Conservation (phyloP, 2,329 filamentous ascomycete species). For the Fusarium humuli region DNA sequence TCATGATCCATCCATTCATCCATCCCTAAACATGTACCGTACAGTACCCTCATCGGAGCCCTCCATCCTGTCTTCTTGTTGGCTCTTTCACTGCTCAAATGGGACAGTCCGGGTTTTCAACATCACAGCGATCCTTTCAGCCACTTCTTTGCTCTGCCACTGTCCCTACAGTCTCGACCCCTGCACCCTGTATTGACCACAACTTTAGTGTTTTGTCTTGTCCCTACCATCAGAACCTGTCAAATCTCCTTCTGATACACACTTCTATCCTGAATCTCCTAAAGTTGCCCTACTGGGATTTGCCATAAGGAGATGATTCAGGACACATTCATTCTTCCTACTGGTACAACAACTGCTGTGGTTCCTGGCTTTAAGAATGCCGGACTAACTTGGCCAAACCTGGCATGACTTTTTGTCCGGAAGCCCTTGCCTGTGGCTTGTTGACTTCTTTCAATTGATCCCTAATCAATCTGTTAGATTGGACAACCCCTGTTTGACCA, state of each 20-base stretch:
- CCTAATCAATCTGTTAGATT: conserved; percentile 24
- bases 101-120: conserved; percentile 27
- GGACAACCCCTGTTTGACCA: conserved; percentile 23
- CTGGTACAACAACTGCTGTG: conserved; percentile 41
- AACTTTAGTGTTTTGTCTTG: conserved; percentile 16
- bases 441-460: conserved; percentile 20
- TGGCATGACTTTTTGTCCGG: background rate
- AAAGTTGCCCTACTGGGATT: conserved; percentile 26
- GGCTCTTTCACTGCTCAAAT: conserved; percentile 33
- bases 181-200: conserved; percentile 21
- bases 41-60: conserved; percentile 30
- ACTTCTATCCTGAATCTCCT: conserved; percentile 42
- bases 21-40: conserved; percentile 26
- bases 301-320: conserved; percentile 57
- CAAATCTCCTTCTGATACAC: conserved; percentile 59
- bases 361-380: conserved; percentile 38
- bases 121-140: conserved; percentile 24
- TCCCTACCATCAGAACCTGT: conserved; percentile 39
- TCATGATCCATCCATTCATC: conserved; percentile 39
- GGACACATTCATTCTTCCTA: conserved; percentile 57
- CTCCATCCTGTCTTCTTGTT: conserved; percentile 42
- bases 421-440: conserved; percentile 28
- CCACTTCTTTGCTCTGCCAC: conserved; percentile 39
- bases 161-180: conserved; percentile 14
- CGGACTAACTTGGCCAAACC: conserved; percentile 28